Evolutionary conservation across 768 basidiomycete species (phyloP), one percentile per base, ranked within the genome.

Genomic region (Dioszegia hungarica): DNA sequence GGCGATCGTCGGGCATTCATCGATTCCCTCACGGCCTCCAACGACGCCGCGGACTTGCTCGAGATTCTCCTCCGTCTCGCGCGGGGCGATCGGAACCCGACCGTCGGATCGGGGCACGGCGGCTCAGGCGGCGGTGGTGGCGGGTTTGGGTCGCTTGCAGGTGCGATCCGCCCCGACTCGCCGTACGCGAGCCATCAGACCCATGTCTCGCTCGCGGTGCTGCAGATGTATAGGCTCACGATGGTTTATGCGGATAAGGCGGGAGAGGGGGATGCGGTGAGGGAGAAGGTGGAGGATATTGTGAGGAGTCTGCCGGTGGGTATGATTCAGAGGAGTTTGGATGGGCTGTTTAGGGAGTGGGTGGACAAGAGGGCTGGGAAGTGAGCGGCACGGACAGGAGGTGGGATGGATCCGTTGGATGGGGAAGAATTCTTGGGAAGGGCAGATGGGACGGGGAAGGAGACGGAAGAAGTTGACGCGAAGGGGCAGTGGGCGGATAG

Each of bases 31-130:
- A 84, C 95, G 81, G 45, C 29, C 33, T 37, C 39, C 1, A 82
- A 82, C 15, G 86, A 89, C 68, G 83, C 85, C 40, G 87, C 93
- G 69, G 92, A 97, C 66, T 81, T 95, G 58, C 79, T 97, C 69
- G 93, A 99, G 77, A 91, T 99, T 64, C 79, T 98, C 3, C 80
- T 98, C 27, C 87, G 92, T 14, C 84, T 95, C 51, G 88, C 95
- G 22, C 85, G 94, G 17, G 91, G 92, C 53, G 90, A 91, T 68
- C 84, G 90, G 27, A 63, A 65, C 49, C 45, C 68, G 19, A 28
- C 62, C 25, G 12, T 54, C n/a, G 48, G n/a, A n/a, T n/a, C n/a
- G n/a, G n/a, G n/a, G n/a, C n/a, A n/a, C n/a, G n/a, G n/a, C n/a
- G n/a, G 36, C 39, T 5, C 39, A 29, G 45, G 45, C 29, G 28